phyloP scores from a whole-genome alignment of 106 monocot genomes.

The Dendrobium huoshanense region DNA sequence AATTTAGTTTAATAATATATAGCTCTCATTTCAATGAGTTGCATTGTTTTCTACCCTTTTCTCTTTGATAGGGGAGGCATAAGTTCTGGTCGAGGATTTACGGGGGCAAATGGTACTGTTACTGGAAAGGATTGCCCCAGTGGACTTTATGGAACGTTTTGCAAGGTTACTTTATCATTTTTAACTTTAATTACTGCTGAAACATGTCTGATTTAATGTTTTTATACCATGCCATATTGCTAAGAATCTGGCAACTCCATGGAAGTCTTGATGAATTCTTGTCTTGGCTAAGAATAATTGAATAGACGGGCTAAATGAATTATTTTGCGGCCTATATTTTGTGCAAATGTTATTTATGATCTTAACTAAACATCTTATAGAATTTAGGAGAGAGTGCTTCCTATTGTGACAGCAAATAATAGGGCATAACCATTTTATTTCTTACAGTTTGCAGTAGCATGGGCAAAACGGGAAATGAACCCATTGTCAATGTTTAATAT shows the following conservation, averaged over 20 bases:
- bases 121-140: conserved; percentile 68
- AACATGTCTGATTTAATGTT: conserved; percentile 1
- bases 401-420: neutral
- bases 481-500: neutral
- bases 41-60: neutral
- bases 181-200: neutral
- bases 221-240: neutral
- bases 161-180: conserved; percentile 31
- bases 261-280: neutral
- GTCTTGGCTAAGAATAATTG: neutral
- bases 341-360: neutral
- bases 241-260: neutral
- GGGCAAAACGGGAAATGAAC: neutral
- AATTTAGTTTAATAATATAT: neutral
- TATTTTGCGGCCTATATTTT: no score
- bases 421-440: neutral
- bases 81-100: conserved; percentile 35
- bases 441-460: neutral
- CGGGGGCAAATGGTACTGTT: conserved; percentile 62
- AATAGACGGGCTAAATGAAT: neutral
- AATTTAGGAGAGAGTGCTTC: no score
- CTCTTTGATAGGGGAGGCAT: conserved; percentile 46
- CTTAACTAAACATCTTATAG: neutral
- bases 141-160: conserved; percentile 75
- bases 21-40: neutral